phyloP scores from a whole-genome alignment of 768 basidiomycete genomes.

The Pulveroboletus sp. region DNA sequence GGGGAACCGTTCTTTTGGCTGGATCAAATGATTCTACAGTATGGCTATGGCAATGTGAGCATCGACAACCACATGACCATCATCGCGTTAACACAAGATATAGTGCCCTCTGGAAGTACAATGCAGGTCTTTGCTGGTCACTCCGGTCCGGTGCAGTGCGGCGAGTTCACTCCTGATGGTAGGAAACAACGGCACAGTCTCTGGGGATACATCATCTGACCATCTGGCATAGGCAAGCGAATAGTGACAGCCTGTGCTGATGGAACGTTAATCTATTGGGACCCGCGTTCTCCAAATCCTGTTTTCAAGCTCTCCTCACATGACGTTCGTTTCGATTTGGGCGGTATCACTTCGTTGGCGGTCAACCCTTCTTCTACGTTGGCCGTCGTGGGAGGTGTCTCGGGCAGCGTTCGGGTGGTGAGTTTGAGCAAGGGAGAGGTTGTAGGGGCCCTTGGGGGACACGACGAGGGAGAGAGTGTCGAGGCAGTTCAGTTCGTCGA shows the following conservation, averaged over 20 bases:
- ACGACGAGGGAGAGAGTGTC: constrained; percentile 82
- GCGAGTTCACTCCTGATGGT: constrained; percentile 92
- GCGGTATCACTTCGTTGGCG: constrained; percentile 82
- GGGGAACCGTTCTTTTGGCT: constrained; percentile 80
- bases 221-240: constrained; percentile 59
- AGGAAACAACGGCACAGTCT: constrained; percentile 1
- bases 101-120: constrained; percentile 91
- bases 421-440: constrained; percentile 85
- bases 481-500: constrained; percentile 86
- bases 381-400: constrained; percentile 85
- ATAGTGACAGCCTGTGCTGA: constrained; percentile 85
- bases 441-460: constrained; percentile 73
- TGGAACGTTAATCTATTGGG: constrained; percentile 85
- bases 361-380: constrained; percentile 83
- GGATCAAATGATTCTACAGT: constrained; percentile 91
- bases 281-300: constrained; percentile 74
- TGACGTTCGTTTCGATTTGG: constrained; percentile 73
- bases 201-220: neutral
- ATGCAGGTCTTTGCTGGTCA: constrained; percentile 98
- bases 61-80: neutral
- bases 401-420: constrained; percentile 82
- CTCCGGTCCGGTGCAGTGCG: constrained; percentile 75
- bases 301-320: constrained; percentile 72
- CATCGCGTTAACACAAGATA: constrained; percentile 1
- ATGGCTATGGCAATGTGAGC: constrained; percentile 95